Evolutionary conservation across 2,329 filamentous ascomycete species (phyloP), one percentile per base, ranked within the genome.

Genomic region (Ophiostoma triangulosporum): DNA sequence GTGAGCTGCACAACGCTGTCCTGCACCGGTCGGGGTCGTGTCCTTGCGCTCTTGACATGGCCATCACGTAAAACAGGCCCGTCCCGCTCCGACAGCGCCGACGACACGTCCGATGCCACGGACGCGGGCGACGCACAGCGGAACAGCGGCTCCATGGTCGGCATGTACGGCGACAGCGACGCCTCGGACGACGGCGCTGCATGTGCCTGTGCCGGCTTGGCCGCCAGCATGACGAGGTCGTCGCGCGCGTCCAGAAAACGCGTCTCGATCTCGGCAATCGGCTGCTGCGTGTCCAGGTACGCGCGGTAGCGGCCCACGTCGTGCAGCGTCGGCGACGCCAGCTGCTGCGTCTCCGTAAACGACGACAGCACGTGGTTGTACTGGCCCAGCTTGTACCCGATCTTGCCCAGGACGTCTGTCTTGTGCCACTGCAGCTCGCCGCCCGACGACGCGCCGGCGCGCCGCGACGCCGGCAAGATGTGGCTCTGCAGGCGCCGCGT

Each of bases 371-470:
- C 74, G 59, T 79, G 74, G 57, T 81, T 51, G 63, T 87, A 88
- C 61, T 85, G 80, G 31, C 75, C 74, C 8, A 86, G 66, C 63
- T 86, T 86, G 58, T 76, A 74, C 15, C 77, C 82, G 52, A 86
- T 80, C 58, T 77, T 73, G 14, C 76, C 77, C 5, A 86, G 64
- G 5, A 84, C 65, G 48, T 81, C 75, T 0, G 75, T 80, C 61
- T 77, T 77, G 57, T 76, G 76, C 66, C 75, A 77, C 57, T 81
- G 75, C 43, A 83, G 64, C 51, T 83, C 78, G 5, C 71, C 73
- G 1, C 75, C 75, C 3, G 72, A 70, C 54, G 74, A 69, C 4
- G 68, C 71, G 27, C 83, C 80, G 2, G 70, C 70, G 8, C 83
- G 71, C 27, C 82, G 69, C 1, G 81, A 85, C 0, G 81, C 80